Evolutionary conservation across 331 rosid species (phyloP), one percentile per base, ranked within the genome.

Genomic region (Malus hybrid): DNA sequence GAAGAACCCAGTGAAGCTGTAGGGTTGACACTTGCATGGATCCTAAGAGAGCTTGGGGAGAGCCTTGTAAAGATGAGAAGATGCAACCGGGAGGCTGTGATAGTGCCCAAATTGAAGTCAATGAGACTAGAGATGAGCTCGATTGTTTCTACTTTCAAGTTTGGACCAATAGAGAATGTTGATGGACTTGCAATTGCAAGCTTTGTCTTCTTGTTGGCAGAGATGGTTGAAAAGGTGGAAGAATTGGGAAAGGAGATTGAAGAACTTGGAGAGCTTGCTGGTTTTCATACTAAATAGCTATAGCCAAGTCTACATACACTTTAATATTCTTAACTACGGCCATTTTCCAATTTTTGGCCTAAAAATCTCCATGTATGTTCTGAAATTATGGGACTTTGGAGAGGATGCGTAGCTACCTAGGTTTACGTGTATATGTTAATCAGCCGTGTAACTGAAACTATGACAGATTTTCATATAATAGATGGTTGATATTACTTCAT

Each of bases 41-140:
- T 80, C 32, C 74, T 94, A 1, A 73, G 73, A 76, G 97, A 89
- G 87, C 73, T 94, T 12, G 96, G 97, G 34, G 90, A 87, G 5
- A 89, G 90, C 78, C 72, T 90, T 42, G 79, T 72, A 76, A 73
- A 85, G 73, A 86, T 89, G 97, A 90, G 76, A 78, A 87, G 65
- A 71, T 79, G 77, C 80, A 76, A 89, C 16, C 60, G 28, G 27
- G 87, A 70, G 56, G 74, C 31, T 22, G 67, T 12, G 56, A 80
- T 88, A 55, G 66, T 42, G 6, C 83, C 80, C 6, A 82, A 86
- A 63, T 73, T 94, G 85, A 89, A 90, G 83, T 70, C 70, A 20
- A 81, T 69, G 5, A 90, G 81, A 52, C 77, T 65, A 54, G 90
- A 90, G 69, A 67, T 94, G 19, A 81, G 79, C 64, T 59, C 69